These are phyloP conservation scores for Ceriops tagal DNA, from an alignment of 345 rosid species.

Conservation along the genomic window DNA sequence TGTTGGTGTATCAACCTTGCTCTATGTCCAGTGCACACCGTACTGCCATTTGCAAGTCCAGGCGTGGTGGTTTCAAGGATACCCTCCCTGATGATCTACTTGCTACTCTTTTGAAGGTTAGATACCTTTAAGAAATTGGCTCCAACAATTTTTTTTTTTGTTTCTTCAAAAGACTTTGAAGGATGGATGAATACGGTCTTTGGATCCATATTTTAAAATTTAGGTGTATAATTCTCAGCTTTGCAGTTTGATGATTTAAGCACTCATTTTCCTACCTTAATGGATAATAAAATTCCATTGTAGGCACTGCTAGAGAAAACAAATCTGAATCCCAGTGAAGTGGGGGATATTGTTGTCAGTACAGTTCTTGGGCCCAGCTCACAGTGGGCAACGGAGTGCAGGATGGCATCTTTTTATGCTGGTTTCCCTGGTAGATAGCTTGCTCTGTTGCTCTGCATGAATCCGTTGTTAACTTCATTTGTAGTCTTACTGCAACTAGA, in stretches of 20 bases:
- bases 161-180: no score
- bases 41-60: constrained; percentile 84
- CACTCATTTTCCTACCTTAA: background rate
- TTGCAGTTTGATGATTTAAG: no score
- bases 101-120: constrained; percentile 78
- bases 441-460: background rate
- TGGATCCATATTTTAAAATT: no score
- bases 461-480: no score
- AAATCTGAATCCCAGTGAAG: constrained; percentile 71
- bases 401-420: constrained; percentile 94
- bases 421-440: constrained; percentile 71
- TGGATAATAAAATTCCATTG: constrained; percentile 3
- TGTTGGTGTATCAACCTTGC: background rate
- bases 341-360: constrained; percentile 91
- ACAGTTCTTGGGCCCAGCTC: constrained; percentile 89
- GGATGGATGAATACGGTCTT: no score
- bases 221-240: no score
- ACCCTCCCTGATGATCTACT: constrained; percentile 83
- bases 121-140: background rate
- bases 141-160: no score
- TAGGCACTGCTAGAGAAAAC: constrained; percentile 78
- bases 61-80: constrained; percentile 92
- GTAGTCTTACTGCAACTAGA: no score
- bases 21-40: constrained; percentile 63
- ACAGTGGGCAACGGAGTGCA: constrained; percentile 72